Evolutionary conservation across 345 rosid genomes (phyloP), one percentile per base, ranked within the genome.

Genomic region (Rhodamnia argentea): DNA sequence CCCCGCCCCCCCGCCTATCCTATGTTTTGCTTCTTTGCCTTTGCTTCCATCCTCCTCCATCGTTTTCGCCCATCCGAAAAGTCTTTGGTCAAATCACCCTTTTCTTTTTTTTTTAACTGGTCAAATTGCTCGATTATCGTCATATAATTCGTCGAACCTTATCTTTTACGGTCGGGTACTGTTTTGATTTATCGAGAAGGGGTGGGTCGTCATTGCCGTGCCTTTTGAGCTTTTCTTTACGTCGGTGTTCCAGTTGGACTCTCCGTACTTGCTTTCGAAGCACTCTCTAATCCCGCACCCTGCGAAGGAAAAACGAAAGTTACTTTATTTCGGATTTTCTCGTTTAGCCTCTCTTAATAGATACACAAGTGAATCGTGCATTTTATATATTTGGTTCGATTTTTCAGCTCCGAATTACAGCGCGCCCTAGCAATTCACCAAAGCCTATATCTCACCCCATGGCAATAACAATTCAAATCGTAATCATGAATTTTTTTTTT

Each of bases 161-260:
- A 18, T 70, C 47, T 5, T 1, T 22, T 5, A 0, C 2, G 26
- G 7, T 2, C 24, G 2, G 12, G 9, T 32, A 0, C 4, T 1
- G 0, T 2, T 64, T 62, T 29, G 42, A 7, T 64, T 64, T 64
- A 29, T 32, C 12, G 26, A 32, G 18, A 20, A 70, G 13, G 26
- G 26, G n/a, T n/a, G n/a, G 7, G 44, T 37, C 26, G 12, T 24
- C 5, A 42, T 70, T 37, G 13, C 81, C 23, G 1, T 9, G 47
- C 7, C 26, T 37, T 3, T 1, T 24, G 12, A 64, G 42, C 29
- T 64, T 64, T 15, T 15, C 76, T 64, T 29, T 3, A 7, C 42
- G 42, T 16, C 2, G 20, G 10, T 29, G 6, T 15, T 29, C 76
- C 16, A 0, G 22, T 29, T 62, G 23, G 10, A 29, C 75, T 62